These are phyloP conservation scores for Aureobasidium vineae DNA, from an alignment of 2,329 filamentous ascomycete species.

Conservation along the genomic window DNA sequence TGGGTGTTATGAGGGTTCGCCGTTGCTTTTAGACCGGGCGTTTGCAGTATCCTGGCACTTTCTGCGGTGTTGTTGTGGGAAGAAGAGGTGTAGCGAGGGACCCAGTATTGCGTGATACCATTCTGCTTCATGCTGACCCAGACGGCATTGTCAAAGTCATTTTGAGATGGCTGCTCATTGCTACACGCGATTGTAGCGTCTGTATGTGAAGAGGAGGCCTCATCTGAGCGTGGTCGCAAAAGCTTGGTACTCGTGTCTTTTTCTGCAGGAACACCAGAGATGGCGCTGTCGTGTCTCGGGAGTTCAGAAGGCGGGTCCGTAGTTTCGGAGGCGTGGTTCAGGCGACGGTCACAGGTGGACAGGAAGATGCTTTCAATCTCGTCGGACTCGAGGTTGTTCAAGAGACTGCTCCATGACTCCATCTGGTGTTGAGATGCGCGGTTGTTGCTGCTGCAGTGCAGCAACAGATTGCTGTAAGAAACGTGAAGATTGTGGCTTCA, in stretches of 20 bases:
- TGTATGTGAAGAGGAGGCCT: background rate
- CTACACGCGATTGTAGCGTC: background rate
- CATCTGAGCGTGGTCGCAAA: background rate
- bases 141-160: conserved; percentile 65
- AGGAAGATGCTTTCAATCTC: conserved; percentile 43
- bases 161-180: conserved; percentile 33
- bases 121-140: conserved; percentile 77
- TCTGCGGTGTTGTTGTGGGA: conserved; percentile 86
- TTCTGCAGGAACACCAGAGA: background rate
- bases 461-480: conserved; percentile 57
- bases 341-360: conserved; percentile 50
- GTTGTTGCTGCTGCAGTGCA: conserved; percentile 44
- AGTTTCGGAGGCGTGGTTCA: conserved; percentile 57
- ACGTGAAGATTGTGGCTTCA: conserved; percentile 31
- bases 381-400: conserved; percentile 34
- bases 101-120: conserved; percentile 80
- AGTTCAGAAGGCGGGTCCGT: conserved; percentile 28
- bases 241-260: background rate
- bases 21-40: conserved; percentile 36
- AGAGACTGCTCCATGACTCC: conserved; percentile 38
- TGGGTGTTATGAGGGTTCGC: conserved; percentile 28
- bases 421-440: conserved; percentile 45
- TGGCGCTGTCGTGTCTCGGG: background rate
- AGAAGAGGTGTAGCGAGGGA: conserved; percentile 91
- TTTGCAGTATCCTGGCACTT: conserved; percentile 69